These are phyloP conservation scores for Fusarium sterilihyphosum DNA, from an alignment of 2,329 filamentous ascomycete genomes.

Conservation along the genomic window DNA sequence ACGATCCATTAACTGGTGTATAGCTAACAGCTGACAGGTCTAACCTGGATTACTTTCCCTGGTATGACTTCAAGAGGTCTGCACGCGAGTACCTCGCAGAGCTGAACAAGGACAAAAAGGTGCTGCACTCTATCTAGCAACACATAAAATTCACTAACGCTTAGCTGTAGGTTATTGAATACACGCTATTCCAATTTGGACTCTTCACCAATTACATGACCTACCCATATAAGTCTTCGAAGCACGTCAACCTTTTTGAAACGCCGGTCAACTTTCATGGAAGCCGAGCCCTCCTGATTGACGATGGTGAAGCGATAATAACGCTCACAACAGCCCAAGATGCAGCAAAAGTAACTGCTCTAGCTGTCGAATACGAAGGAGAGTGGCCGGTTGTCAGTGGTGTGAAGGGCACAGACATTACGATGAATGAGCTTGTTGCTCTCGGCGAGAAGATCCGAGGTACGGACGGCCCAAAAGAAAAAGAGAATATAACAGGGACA, in stretches of 20 bases:
- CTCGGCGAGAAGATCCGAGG: conserved; percentile 52
- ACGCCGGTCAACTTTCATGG: conserved; percentile 52
- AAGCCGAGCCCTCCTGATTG: conserved; percentile 54
- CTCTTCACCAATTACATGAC: conserved; percentile 66
- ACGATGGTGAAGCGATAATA: conserved; percentile 55
- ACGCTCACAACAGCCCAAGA: conserved; percentile 58
- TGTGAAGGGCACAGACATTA: conserved; percentile 51
- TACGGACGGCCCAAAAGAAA: accelerated
- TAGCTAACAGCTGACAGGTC: background rate
- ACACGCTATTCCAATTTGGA: conserved; percentile 65
- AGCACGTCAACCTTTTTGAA: conserved; percentile 54
- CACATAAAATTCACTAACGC: accelerated
- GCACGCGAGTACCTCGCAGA: conserved; percentile 60
- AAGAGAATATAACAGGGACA: accelerated
- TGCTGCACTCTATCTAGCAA: background rate
- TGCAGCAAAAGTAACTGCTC: conserved; percentile 51
- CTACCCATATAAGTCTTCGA: conserved; percentile 57
- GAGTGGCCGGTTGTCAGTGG: conserved; percentile 56
- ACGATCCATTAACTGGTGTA: accelerated
- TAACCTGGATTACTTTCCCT: conserved; percentile 13
- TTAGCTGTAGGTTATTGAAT: conserved; percentile 60
- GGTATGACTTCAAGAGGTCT: conserved; percentile 53
- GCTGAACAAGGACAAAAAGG: conserved; percentile 60
- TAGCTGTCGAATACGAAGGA: conserved; percentile 55
- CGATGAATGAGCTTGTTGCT: conserved; percentile 49